These are phyloP conservation scores for Platanus orientalis DNA, from an alignment of 164 flowering plant species.

Conservation along the genomic window DNA sequence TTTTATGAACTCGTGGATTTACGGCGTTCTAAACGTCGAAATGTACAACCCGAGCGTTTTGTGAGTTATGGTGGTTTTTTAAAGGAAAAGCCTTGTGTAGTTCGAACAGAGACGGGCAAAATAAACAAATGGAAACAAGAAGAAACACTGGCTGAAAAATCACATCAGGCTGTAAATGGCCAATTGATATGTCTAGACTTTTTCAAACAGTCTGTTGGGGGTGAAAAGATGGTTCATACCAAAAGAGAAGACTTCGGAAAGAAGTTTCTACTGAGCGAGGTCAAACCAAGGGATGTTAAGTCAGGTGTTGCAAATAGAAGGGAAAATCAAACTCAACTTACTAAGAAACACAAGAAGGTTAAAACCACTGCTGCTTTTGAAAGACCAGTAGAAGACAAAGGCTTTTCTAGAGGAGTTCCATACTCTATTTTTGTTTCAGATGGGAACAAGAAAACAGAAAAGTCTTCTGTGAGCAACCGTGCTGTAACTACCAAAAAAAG, in stretches of 20 bases:
- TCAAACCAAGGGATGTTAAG: not conserved
- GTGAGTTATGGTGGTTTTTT: conserved; percentile 29
- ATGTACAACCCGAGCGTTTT: conserved; percentile 65
- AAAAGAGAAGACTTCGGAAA: conserved; percentile 1
- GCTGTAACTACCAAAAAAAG: too few species aligned
- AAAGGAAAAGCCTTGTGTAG: conserved; percentile 30
- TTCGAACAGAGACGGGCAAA: conserved; percentile 24
- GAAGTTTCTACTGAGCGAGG: not conserved
- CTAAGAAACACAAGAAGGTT: not conserved
- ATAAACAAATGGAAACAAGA: conserved; percentile 22
- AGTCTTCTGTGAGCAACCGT: not conserved
- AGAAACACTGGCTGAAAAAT: conserved; percentile 26
- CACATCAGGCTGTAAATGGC: conserved; percentile 20
- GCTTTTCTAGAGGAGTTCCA: not conserved
- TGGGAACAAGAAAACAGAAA: not conserved
- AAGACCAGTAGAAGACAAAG: not conserved
- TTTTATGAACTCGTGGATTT: conserved; percentile 27
- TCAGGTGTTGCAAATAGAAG: conserved; percentile 5
- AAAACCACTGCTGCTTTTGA: not conserved
- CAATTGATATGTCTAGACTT: not conserved
- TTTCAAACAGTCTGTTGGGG: conserved; percentile 9
- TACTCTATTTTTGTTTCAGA: not conserved
- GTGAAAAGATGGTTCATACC: conserved; percentile 9
- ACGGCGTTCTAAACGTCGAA: conserved; percentile 72
- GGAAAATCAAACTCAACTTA: not conserved